Evolutionary conservation across 306 rosid genomes (phyloP).

Genomic region (Dalbergia cultrata): DNA sequence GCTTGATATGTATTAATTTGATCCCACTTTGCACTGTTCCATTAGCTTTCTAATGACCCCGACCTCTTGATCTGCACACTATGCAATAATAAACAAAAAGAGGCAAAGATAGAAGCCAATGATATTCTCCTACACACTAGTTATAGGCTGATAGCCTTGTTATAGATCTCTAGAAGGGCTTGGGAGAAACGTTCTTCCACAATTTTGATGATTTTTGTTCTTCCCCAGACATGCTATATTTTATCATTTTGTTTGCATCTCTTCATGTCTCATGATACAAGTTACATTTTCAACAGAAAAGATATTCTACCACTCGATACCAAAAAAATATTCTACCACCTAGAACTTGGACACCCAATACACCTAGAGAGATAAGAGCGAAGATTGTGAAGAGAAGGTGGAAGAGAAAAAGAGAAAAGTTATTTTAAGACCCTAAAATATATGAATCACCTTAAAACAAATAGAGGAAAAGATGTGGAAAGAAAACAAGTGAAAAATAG

Average conservation of each 20-base stretch:
- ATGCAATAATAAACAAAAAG: neutral
- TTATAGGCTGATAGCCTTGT: neutral
- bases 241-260: neutral
- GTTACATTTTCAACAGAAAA: no score
- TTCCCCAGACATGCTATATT: neutral
- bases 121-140: neutral
- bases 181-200: neutral
- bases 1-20: neutral
- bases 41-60: slow-evolving; percentile 44
- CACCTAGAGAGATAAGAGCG: no score
- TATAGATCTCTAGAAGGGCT: neutral
- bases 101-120: slow-evolving; percentile 7
- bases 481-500: no score
- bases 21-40: slow-evolving; percentile 43
- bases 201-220: neutral
- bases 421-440: no score
- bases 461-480: no score
- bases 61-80: slow-evolving; percentile 16
- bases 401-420: no score
- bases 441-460: no score
- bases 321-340: no score
- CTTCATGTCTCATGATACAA: neutral
- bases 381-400: no score
- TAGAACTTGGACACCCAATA: no score
- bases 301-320: no score